A percentile compares a stretch with the other conserved stretches of the same genome.
Conservation (phyloP, 2,329 filamentous ascomycete genomes). For the Xylariales sp. region DNA sequence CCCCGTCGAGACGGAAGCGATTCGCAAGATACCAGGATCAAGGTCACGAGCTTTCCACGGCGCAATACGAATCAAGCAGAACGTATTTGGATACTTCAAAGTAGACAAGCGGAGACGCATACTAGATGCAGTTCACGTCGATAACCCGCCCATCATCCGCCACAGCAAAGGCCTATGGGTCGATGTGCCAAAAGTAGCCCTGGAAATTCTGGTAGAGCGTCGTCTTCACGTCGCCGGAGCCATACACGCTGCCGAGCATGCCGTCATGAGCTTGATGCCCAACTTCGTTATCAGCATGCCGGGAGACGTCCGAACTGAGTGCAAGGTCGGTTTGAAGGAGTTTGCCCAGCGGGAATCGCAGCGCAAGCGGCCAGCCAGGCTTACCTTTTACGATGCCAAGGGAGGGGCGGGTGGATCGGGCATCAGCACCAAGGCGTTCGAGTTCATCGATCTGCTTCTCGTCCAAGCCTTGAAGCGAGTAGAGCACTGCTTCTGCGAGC, state of each 20-base stretch:
- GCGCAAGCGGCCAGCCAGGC: conserved; percentile 77
- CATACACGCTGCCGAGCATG: conserved; percentile 94
- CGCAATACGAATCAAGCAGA: conserved; percentile 76
- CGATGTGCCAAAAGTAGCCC: conserved; percentile 74
- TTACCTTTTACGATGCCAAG: conserved; percentile 95
- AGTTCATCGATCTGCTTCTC: conserved; percentile 79
- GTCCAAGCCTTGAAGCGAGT: conserved; percentile 72
- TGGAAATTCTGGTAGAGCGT: conserved; percentile 71
- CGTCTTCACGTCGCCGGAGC: conserved; percentile 79
- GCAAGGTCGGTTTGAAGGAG: conserved; percentile 85
- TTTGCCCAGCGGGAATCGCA: conserved; percentile 65
- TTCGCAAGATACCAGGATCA: conserved; percentile 63
- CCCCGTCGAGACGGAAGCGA: conserved; percentile 85
- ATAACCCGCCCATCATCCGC: conserved; percentile 86
- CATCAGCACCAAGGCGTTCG: conserved; percentile 89
- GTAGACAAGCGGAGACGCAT: conserved; percentile 82
- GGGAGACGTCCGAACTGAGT: conserved; percentile 90
- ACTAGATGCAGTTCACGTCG: conserved; percentile 86
- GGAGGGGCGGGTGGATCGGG: conserved; percentile 80
- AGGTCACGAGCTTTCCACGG: conserved; percentile 77
- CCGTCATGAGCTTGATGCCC: conserved; percentile 79
- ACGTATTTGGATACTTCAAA: conserved; percentile 97
- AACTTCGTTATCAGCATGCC: conserved; percentile 88
- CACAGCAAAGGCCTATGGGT: conserved; percentile 92
- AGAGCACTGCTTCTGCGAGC: conserved; percentile 68